These are phyloP conservation scores for Fusarium cyanostomum DNA, from an alignment of 2,329 filamentous ascomycete species.

Conservation along the genomic window DNA sequence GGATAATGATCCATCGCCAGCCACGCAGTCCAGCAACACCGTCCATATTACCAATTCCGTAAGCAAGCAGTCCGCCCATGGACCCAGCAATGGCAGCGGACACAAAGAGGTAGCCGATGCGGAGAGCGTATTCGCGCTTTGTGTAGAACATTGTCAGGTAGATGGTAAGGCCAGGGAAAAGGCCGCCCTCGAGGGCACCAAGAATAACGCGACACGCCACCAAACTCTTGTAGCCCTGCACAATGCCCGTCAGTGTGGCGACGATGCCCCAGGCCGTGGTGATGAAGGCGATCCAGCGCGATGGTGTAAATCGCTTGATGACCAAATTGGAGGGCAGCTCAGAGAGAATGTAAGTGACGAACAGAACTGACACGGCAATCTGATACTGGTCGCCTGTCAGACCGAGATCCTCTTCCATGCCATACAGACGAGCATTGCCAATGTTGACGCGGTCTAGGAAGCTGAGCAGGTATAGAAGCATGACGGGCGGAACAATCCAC, in stretches of 20 bases:
- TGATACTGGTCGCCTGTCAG: constrained; percentile 68
- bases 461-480: constrained; percentile 65
- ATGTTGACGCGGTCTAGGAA: constrained; percentile 47
- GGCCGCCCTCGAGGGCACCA: constrained; percentile 57
- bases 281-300: constrained; percentile 42
- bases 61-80: constrained; percentile 43
- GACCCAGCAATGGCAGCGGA: constrained; percentile 40
- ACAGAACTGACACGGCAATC: constrained; percentile 45
- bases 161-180: constrained; percentile 52
- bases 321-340: constrained; percentile 56
- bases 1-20: constrained; percentile 70
- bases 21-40: constrained; percentile 32
- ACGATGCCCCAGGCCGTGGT: constrained; percentile 54
- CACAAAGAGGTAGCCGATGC: constrained; percentile 42
- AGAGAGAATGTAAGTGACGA: constrained; percentile 50
- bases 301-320: constrained; percentile 52
- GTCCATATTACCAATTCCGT: constrained; percentile 48
- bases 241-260: constrained; percentile 58
- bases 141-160: constrained; percentile 44
- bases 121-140: constrained; percentile 38
- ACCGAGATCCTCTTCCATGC: constrained; percentile 68
- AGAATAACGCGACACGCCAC: constrained; percentile 56
- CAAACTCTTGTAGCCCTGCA: constrained; percentile 45
- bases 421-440: constrained; percentile 72
- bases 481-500: constrained; percentile 68